Percentiles rank a stretch among this genome's conserved stretches.
phyloP scores from a whole-genome alignment of 2,329 filamentous ascomycete species.

The Thielaviopsis cerberus region DNA sequence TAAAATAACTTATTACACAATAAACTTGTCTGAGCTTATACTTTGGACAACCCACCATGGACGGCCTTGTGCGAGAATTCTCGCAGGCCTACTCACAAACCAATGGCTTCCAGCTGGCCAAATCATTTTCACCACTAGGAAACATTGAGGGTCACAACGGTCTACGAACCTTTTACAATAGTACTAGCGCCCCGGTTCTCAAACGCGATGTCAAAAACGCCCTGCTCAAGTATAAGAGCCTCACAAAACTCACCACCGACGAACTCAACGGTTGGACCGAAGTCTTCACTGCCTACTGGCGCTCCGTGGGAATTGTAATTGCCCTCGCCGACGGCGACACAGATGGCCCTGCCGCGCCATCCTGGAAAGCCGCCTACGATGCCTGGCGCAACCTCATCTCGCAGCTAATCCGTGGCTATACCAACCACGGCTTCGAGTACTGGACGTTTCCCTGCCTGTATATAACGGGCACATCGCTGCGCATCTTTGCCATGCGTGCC shows the following conservation, averaged over 20 bases:
- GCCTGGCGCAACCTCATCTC: conserved; percentile 74
- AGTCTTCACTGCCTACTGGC: conserved; percentile 71
- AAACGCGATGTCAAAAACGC: conserved; percentile 56
- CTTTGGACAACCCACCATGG: conserved; percentile 27
- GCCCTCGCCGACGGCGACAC: conserved; percentile 36
- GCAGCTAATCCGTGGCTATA: conserved; percentile 63
- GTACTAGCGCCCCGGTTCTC: conserved; percentile 46
- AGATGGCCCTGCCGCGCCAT: conserved; percentile 18
- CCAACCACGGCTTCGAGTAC: conserved; percentile 53
- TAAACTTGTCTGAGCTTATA: background rate
- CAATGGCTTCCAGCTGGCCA: conserved; percentile 56
- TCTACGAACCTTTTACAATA: conserved; percentile 51
- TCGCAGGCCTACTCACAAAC: conserved; percentile 43
- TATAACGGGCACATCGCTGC: conserved; percentile 65
- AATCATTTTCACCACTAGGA: conserved; percentile 54
- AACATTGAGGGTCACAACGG: conserved; percentile 43
- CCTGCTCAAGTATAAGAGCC: conserved; percentile 40
- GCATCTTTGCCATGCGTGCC: conserved; percentile 77
- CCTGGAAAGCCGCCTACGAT: conserved; percentile 66
- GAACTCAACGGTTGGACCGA: conserved; percentile 74
- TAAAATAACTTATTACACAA: background rate
- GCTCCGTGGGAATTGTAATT: conserved; percentile 55
- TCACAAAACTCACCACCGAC: conserved; percentile 37
- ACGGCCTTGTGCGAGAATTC: conserved; percentile 56
- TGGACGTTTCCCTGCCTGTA: conserved; percentile 93